Evolutionary conservation across 2,329 filamentous ascomycete species (phyloP).

Genomic region (Nigrograna mackinnonii): DNA sequence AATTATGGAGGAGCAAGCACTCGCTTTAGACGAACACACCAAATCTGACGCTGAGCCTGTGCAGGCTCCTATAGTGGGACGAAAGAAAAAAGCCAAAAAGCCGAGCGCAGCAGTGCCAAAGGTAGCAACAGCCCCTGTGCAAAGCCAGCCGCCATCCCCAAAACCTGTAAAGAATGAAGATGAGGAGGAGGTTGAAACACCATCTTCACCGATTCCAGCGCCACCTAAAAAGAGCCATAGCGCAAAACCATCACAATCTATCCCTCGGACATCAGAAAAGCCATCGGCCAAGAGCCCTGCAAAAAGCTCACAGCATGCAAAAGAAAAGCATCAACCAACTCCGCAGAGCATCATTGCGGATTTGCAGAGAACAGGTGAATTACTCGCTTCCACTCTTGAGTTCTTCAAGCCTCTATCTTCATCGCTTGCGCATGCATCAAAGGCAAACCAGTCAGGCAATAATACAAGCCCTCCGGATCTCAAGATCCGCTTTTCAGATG

Average conservation of each 20-base stretch:
- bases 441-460: slow-evolving; percentile 19
- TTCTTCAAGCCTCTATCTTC: slow-evolving; percentile 47
- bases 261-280: background rate
- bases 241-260: background rate
- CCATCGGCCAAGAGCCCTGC: background rate
- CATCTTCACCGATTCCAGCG: slow-evolving; percentile 15
- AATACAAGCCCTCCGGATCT: slow-evolving; percentile 36
- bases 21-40: slow-evolving; percentile 29
- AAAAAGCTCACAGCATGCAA: slow-evolving; percentile 36
- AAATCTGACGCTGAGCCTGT: slow-evolving; percentile 57
- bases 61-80: slow-evolving; percentile 72
- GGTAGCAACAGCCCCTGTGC: slow-evolving; percentile 19
- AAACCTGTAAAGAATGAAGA: slow-evolving; percentile 33
- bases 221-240: no score
- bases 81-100: slow-evolving; percentile 87
- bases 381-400: slow-evolving; percentile 43
- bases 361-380: slow-evolving; percentile 41
- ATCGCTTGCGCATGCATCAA: slow-evolving; percentile 33
- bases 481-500: slow-evolving; percentile 41
- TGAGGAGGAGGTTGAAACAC: slow-evolving; percentile 15
- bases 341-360: slow-evolving; percentile 43
- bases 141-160: slow-evolving; percentile 32
- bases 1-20: slow-evolving; percentile 63
- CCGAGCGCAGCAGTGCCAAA: slow-evolving; percentile 34
- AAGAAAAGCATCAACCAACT: slow-evolving; percentile 31